Evolutionary conservation across 306 rosid genomes (phyloP), one percentile per base, ranked within the genome.

Genomic region (Medicago lupulina): DNA sequence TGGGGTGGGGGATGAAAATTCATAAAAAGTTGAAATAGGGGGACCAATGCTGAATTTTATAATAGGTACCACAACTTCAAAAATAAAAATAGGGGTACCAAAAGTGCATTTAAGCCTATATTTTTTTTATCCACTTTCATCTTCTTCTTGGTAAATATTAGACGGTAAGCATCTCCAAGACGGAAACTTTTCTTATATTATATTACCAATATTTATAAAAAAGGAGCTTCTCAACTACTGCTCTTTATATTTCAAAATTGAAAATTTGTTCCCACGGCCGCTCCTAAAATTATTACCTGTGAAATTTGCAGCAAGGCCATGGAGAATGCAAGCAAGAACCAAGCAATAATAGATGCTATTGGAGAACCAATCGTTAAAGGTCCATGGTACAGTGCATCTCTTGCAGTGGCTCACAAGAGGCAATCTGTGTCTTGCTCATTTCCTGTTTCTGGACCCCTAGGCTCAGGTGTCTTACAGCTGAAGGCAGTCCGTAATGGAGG

Each of bases 361-460:
- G 99, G 99, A 59, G 93, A 92, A 78, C 99, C 99, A 53, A 79
- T 96, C 70, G 81, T 71, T 60, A 92, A 84, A 83, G 99, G 99
- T 66, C 89, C 97, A 66, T 95, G 99, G 99, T 95, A 92, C 84
- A 90, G 88, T 83, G 97, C 97, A 62, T 87, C 96, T 55, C 99
- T 95, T 67, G 99, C 98, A 19, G 97, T 96, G 63, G 88, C 98
- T 85, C 93, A 90, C 54, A 84, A 90, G 83, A 85, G 99, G 84
- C 92, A 85, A 12, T 92, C 99, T 54, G 88, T 90, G 43, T 90
- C 99, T 13, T 96, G 98, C 85, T 85, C 97, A 51, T 90, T 96
- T 85, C 98, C 98, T 2, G 88, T 96, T 59, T 79, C 87, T 41
- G 99, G 99, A 34, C 98, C 98, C 10, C 88, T 51, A 79, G 99